Conservation (phyloP, 129 eudicot genomes). For the Tagetes patula region DNA sequence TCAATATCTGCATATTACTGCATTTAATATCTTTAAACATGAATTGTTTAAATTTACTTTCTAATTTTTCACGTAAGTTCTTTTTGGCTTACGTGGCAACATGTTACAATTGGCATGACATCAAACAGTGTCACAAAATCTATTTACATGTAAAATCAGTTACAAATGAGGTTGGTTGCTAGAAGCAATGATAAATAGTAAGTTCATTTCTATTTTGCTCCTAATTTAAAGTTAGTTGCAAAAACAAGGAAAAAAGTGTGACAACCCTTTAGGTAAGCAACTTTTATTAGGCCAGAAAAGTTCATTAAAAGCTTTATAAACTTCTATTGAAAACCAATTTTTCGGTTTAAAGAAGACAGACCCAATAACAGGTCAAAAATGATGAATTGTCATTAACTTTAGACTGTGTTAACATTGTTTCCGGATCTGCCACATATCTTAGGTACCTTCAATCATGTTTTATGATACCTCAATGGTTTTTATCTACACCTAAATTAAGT, state of each 20-base stretch:
- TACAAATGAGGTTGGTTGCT: background rate
- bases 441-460: background rate
- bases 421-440: background rate
- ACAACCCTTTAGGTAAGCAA: slow-evolving; percentile 1
- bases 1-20: background rate
- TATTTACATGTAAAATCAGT: background rate
- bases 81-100: background rate
- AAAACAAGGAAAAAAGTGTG: background rate
- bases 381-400: background rate
- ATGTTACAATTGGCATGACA: background rate
- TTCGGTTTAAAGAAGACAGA: background rate
- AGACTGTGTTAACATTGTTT: background rate
- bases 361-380: background rate
- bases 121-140: background rate
- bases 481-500: background rate
- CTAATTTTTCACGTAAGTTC: background rate
- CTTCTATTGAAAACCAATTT: background rate
- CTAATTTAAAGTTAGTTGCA: background rate
- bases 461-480: background rate
- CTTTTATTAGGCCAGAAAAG: background rate
- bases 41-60: background rate
- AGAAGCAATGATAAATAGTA: background rate
- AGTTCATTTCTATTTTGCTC: background rate
- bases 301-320: background rate
- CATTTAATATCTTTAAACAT: background rate